Conservation (phyloP, 306 rosid species). For the Elaeagnus macrophylla region DNA sequence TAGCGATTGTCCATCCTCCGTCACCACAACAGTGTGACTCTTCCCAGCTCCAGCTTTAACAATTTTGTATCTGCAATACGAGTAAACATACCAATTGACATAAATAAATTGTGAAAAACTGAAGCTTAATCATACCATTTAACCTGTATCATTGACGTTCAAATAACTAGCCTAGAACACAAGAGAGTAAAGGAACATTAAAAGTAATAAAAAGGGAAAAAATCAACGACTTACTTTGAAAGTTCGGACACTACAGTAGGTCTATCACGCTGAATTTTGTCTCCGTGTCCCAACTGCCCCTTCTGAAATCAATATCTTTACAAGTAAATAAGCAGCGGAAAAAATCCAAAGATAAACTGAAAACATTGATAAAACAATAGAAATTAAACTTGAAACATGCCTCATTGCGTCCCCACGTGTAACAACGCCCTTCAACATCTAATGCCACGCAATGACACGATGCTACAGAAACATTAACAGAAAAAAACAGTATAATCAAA, state of each 20-base stretch:
- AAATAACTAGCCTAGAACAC: background rate
- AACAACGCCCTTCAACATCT: conserved; percentile 93
- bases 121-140: background rate
- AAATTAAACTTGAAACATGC: conserved; percentile 25
- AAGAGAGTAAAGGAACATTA: background rate
- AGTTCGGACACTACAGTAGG: conserved; percentile 94
- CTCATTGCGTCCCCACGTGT: conserved; percentile 99
- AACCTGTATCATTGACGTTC: background rate
- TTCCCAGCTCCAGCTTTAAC: conserved; percentile 80
- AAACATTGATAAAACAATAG: background rate
- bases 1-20: conserved; percentile 73
- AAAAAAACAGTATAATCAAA: conserved; percentile 3
- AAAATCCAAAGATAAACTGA: conserved; percentile 5
- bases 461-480: conserved; percentile 36
- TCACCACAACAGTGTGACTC: conserved; percentile 73
- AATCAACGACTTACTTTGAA: conserved; percentile 58
- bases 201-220: background rate
- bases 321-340: conserved; percentile 6
- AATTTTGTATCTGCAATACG: conserved; percentile 50
- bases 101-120: background rate
- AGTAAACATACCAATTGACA: conserved; percentile 4
- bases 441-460: conserved; percentile 96
- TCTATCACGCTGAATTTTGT: conserved; percentile 83
- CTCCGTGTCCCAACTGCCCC: conserved; percentile 98
- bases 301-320: conserved; percentile 47